These are phyloP conservation scores for Colletotrichum sidae DNA, from an alignment of 2,329 filamentous ascomycete genomes.

Conservation along the genomic window DNA sequence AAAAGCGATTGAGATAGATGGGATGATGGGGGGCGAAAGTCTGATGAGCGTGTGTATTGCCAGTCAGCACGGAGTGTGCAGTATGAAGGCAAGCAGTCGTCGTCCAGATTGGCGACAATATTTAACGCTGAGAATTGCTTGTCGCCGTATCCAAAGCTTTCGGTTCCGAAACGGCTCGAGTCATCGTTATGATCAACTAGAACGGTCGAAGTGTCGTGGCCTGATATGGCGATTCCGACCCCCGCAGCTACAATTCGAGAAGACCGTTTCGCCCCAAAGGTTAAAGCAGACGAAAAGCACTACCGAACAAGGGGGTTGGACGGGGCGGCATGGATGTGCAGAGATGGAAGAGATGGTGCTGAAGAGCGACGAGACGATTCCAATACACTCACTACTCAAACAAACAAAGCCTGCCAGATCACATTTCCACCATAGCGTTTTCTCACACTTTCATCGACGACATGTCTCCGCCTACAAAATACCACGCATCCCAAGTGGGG, in stretches of 20 bases:
- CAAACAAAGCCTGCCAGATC: conserved; percentile 9
- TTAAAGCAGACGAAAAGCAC: conserved; percentile 24
- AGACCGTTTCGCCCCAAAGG: conserved; percentile 33
- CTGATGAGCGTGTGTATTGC: neutral
- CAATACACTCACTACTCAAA: conserved; percentile 10
- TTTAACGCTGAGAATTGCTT: conserved; percentile 26
- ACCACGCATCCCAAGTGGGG: conserved; percentile 23
- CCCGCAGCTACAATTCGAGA: conserved; percentile 26
- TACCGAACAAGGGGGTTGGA: conserved; percentile 28
- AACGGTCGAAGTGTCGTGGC: conserved; percentile 24
- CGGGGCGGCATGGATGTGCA: conserved; percentile 23
- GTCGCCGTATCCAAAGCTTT: conserved; percentile 22
- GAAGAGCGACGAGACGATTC: conserved; percentile 3
- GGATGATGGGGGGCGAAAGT: conserved; percentile 11
- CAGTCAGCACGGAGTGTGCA: conserved; percentile 15
- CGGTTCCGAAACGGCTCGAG: conserved; percentile 35
- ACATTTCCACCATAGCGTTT: conserved; percentile 18
- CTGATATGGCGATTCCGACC: conserved; percentile 26
- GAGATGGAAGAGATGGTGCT: neutral
- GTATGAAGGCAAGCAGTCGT: conserved; percentile 17
- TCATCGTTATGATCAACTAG: conserved; percentile 24
- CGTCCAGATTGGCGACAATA: conserved; percentile 29
- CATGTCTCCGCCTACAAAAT: conserved; percentile 9
- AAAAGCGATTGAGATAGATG: conserved; percentile 13
- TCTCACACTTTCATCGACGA: neutral